These are phyloP conservation scores for Epichloe glyceriae DNA, from an alignment of 2,329 filamentous ascomycete species.

Conservation along the genomic window DNA sequence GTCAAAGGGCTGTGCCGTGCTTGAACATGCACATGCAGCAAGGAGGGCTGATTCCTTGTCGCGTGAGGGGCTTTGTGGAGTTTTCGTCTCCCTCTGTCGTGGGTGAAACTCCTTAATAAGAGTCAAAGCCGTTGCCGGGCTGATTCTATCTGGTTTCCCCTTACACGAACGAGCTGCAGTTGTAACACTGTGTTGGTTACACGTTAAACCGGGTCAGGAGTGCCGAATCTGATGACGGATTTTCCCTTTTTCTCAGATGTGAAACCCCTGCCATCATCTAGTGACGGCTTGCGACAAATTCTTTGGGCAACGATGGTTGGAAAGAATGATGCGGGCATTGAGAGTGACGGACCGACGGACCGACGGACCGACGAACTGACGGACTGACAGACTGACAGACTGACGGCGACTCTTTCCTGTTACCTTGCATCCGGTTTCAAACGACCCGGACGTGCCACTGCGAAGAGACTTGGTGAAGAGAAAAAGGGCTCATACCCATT, in stretches of 20 bases:
- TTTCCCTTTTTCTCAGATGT: neutral
- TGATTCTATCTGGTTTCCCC: neutral
- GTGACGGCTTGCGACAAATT: neutral
- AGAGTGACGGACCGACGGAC: neutral
- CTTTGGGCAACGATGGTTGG: neutral
- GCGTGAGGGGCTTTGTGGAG: neutral
- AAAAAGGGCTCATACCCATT: neutral
- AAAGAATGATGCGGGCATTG: neutral
- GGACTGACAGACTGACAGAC: neutral
- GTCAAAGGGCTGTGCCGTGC: no score
- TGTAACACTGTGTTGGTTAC: neutral
- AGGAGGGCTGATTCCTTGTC: no score
- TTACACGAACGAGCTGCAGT: neutral
- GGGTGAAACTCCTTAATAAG: neutral
- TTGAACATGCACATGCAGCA: no score
- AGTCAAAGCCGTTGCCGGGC: neutral
- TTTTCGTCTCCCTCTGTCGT: neutral
- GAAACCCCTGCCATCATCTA: neutral
- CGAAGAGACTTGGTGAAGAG: neutral
- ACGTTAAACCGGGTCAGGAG: neutral
- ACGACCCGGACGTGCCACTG: neutral
- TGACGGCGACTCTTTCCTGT: neutral
- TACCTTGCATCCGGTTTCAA: neutral
- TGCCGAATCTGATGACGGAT: neutral
- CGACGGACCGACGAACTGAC: neutral